Conservation (phyloP, 345 rosid species). For the Cardiospermum halicacabum region DNA sequence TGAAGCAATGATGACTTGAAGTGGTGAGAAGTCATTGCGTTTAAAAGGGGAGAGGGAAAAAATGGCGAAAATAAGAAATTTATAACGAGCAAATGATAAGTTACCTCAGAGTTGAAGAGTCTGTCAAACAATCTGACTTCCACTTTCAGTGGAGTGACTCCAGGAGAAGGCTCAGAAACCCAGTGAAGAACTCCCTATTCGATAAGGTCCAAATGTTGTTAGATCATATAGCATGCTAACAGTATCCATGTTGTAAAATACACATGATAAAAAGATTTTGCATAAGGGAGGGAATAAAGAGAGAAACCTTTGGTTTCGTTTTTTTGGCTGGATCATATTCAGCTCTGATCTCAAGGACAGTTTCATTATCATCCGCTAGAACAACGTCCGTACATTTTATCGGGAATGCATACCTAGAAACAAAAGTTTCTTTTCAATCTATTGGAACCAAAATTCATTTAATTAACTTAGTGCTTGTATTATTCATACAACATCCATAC, state of each 20-base stretch:
- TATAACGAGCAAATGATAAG: constrained; percentile 7
- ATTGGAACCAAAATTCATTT: not conserved
- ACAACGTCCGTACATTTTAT: constrained; percentile 64
- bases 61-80: not conserved
- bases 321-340: constrained; percentile 84
- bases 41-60: not conserved
- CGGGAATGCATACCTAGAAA: constrained; percentile 61
- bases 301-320: constrained; percentile 80
- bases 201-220: not conserved
- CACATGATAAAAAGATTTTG: constrained; percentile 3
- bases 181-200: constrained; percentile 92
- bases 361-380: constrained; percentile 73
- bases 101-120: constrained; percentile 82
- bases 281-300: not conserved
- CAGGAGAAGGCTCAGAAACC: constrained; percentile 74
- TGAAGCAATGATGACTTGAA: constrained; percentile 29
- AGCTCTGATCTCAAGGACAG: constrained; percentile 63
- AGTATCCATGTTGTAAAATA: not conserved
- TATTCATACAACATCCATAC: constrained; percentile 25
- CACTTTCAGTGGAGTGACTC: constrained; percentile 58
- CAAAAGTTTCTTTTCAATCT: not conserved
- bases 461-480: not conserved
- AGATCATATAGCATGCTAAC: not conserved
- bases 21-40: not conserved
- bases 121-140: constrained; percentile 95